phyloP scores from a whole-genome alignment of 2,329 filamentous ascomycete genomes.

The Colletotrichum phormii region DNA sequence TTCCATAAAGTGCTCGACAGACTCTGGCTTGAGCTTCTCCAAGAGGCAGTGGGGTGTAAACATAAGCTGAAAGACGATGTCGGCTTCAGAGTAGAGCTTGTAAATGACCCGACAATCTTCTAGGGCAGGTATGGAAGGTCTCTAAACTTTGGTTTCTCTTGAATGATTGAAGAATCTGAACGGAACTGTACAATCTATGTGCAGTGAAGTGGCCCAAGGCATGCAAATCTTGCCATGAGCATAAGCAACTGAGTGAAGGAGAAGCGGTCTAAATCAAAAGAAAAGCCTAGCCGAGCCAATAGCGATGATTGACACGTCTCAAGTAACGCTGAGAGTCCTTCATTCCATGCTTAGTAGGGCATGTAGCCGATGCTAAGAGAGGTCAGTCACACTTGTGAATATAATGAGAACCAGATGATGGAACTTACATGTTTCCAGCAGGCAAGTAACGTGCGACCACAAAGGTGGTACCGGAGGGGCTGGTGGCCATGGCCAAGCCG shows the following conservation, averaged over 20 bases:
- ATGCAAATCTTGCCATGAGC: neutral
- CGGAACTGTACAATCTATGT: neutral
- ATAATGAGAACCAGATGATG: neutral
- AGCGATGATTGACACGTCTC: neutral
- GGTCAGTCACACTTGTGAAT: neutral
- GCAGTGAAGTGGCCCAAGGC: neutral
- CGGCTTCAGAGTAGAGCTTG: conserved; percentile 22
- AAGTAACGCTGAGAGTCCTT: neutral
- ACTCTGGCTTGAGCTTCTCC: neutral
- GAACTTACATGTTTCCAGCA: conserved; percentile 5
- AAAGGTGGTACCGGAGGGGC: neutral
- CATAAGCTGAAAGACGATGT: conserved; percentile 42
- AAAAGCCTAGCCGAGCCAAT: neutral
- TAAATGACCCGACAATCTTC: conserved; percentile 37
- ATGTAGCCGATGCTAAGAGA: neutral
- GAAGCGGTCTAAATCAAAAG: neutral
- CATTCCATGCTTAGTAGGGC: neutral
- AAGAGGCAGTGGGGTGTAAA: conserved; percentile 39
- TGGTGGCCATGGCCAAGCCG: neutral
- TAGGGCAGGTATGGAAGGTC: conserved; percentile 35
- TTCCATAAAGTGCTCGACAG: conserved; percentile 28
- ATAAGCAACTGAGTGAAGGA: neutral
- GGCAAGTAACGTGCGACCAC: conserved; percentile 17
- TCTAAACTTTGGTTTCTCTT: neutral
- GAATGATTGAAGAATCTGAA: neutral